phyloP scores from a whole-genome alignment of 352 stramenopile genomes.

The Pythium angustatum region DNA sequence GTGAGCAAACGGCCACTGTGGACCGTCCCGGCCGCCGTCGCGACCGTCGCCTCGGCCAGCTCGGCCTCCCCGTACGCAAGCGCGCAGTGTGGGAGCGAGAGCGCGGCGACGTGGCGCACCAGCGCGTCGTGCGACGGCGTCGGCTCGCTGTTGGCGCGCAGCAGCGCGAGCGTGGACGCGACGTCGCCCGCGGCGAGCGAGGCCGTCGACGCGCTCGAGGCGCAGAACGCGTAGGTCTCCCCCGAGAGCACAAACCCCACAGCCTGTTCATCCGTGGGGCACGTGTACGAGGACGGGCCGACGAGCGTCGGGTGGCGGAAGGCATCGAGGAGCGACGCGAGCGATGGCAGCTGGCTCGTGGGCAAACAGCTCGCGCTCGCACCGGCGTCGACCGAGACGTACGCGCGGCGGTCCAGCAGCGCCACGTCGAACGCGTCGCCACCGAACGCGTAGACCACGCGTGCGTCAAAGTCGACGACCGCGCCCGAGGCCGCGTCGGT shows the following conservation, averaged over 20 bases:
- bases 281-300: neutral
- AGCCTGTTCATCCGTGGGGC: neutral
- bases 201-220: neutral
- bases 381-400: neutral
- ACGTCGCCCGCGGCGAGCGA: constrained; percentile 6
- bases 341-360: neutral
- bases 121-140: neutral
- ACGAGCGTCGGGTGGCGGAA: neutral
- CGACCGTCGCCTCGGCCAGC: too few species aligned
- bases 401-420: constrained; percentile 6
- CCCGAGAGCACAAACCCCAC: constrained; percentile 12
- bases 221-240: constrained; percentile 16
- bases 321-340: neutral
- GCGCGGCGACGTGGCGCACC: neutral
- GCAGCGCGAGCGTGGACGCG: constrained; percentile 2
- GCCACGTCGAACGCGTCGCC: constrained; percentile 2
- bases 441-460: neutral
- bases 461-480: constrained; percentile 4
- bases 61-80: neutral
- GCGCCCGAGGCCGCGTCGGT: neutral
- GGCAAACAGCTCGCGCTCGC: neutral
- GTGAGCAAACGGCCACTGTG: neutral
- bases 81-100: neutral
- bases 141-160: constrained; percentile 7
- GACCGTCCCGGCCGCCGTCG: neutral